These are phyloP conservation scores for Saksenaea vasiformis DNA, from an alignment of 371 early-diverging fungal genomes.

Conservation along the genomic window DNA sequence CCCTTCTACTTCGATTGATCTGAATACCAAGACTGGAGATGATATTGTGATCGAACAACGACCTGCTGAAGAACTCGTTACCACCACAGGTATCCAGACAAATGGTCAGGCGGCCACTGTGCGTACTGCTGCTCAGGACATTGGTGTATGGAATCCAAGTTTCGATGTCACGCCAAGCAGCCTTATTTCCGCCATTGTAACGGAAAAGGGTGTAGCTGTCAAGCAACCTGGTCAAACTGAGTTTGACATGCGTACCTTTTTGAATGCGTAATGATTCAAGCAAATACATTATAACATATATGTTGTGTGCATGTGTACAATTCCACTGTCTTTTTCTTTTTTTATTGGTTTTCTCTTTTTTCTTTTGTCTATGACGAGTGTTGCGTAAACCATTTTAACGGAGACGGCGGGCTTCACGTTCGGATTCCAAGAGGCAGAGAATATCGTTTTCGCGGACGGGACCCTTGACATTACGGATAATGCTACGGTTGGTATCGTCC, in stretches of 20 bases:
- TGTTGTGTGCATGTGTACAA: not conserved
- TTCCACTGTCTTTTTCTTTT: not conserved
- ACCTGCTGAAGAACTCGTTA: slow-evolving; percentile 73
- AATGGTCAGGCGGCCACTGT: slow-evolving; percentile 56
- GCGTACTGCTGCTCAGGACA: slow-evolving; percentile 81
- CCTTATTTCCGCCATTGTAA: slow-evolving; percentile 91
- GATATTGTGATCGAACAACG: slow-evolving; percentile 91
- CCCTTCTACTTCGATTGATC: slow-evolving; percentile 90
- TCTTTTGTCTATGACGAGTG: not conserved
- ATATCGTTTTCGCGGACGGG: slow-evolving; percentile 98
- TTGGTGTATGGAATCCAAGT: slow-evolving; percentile 94
- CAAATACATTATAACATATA: not conserved
- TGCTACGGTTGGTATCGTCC: slow-evolving; percentile 92
- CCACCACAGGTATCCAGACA: slow-evolving; percentile 65
- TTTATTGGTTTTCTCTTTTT: slow-evolving; percentile 1
- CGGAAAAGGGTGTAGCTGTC: slow-evolving; percentile 84
- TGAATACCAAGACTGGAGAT: slow-evolving; percentile 65
- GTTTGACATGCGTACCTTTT: slow-evolving; percentile 64
- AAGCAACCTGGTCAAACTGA: slow-evolving; percentile 57
- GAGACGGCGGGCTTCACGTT: slow-evolving; percentile 99
- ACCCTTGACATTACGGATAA: slow-evolving; percentile 99
- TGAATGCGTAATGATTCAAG: slow-evolving; percentile 8
- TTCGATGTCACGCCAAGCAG: slow-evolving; percentile 93
- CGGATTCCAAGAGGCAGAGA: slow-evolving; percentile 96
- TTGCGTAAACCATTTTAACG: slow-evolving; percentile 66